These are phyloP conservation scores for Stylonectria norvegica DNA, from an alignment of 2,329 filamentous ascomycete genomes.

Conservation along the genomic window DNA sequence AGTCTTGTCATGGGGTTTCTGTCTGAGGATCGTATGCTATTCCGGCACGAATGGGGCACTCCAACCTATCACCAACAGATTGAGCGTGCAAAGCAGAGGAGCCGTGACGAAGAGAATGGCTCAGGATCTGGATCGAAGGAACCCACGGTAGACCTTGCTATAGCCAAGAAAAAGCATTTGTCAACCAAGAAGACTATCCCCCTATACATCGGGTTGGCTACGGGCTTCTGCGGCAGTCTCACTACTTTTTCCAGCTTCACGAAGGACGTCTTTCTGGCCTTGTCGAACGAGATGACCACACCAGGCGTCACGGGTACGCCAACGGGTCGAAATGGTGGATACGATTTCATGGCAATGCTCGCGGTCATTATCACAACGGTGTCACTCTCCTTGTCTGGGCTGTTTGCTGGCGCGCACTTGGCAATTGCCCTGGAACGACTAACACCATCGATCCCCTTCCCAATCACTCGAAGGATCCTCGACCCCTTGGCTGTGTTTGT, in stretches of 20 bases:
- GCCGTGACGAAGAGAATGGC: slow-evolving; percentile 38
- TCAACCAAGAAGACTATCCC: slow-evolving; percentile 80
- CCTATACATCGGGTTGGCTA: slow-evolving; percentile 80
- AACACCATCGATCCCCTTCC: slow-evolving; percentile 59
- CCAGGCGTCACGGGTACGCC: slow-evolving; percentile 36
- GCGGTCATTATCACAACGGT: slow-evolving; percentile 73
- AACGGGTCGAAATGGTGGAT: slow-evolving; percentile 61
- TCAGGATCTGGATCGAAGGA: slow-evolving; percentile 13
- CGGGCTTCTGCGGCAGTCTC: slow-evolving; percentile 84
- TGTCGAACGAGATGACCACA: slow-evolving; percentile 66
- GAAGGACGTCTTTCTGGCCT: slow-evolving; percentile 72
- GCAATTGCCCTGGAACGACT: slow-evolving; percentile 58
- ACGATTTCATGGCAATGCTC: slow-evolving; percentile 77
- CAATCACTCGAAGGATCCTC: slow-evolving; percentile 54
- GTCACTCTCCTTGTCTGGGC: slow-evolving; percentile 63
- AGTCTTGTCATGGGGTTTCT: slow-evolving; percentile 84
- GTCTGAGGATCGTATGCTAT: slow-evolving; percentile 71
- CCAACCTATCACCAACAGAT: slow-evolving; percentile 37
- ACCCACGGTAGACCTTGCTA: slow-evolving; percentile 35
- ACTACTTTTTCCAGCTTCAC: slow-evolving; percentile 89
- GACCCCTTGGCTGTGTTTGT: slow-evolving; percentile 64
- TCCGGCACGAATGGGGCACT: slow-evolving; percentile 63
- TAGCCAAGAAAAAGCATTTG: slow-evolving; percentile 55
- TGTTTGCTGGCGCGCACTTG: slow-evolving; percentile 72
- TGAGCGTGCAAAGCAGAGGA: slow-evolving; percentile 29